Percentiles rank a stretch among this genome's conserved stretches.
phyloP scores from a whole-genome alignment of 2,329 filamentous ascomycete species.

The Diaporthe capsici region DNA sequence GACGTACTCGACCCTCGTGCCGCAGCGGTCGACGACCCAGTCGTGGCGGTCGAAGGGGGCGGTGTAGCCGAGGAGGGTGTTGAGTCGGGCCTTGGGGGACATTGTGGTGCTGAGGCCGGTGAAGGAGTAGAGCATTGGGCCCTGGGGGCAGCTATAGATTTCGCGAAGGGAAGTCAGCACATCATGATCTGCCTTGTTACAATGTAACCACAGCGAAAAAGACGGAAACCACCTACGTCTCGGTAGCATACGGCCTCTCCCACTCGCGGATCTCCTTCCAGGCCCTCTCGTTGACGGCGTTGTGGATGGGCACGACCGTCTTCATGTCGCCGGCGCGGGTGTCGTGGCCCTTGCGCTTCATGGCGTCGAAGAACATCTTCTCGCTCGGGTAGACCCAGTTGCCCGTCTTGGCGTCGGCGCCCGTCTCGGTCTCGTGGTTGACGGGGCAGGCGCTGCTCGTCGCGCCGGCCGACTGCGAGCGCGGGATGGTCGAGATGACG shows the following conservation, averaged over 20 bases:
- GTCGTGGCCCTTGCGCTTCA: conserved; percentile 90
- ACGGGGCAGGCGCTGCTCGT: conserved; percentile 56
- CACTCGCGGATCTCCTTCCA: conserved; percentile 93
- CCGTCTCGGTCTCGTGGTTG: conserved; percentile 85
- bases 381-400: conserved; percentile 99
- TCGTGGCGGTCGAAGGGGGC: conserved; percentile 96
- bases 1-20: conserved; percentile 88
- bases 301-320: conserved; percentile 96
- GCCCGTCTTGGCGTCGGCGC: conserved; percentile 76
- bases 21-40: conserved; percentile 96
- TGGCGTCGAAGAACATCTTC: conserved; percentile 97
- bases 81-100: conserved; percentile 87
- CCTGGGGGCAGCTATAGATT: conserved; percentile 71
- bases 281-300: conserved; percentile 96
- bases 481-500: conserved; percentile 84
- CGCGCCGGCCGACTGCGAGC: conserved; percentile 60
- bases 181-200: not conserved
- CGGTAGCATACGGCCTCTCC: conserved; percentile 77
- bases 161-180: not conserved
- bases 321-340: conserved; percentile 83
- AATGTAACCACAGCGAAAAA: not conserved
- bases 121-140: conserved; percentile 88
- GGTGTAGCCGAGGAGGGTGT: conserved; percentile 88
- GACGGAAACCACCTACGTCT: conserved; percentile 57
- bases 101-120: conserved; percentile 78